phyloP scores from a whole-genome alignment of 371 early-diverging fungal genomes.

The Mucor saturninus region DNA sequence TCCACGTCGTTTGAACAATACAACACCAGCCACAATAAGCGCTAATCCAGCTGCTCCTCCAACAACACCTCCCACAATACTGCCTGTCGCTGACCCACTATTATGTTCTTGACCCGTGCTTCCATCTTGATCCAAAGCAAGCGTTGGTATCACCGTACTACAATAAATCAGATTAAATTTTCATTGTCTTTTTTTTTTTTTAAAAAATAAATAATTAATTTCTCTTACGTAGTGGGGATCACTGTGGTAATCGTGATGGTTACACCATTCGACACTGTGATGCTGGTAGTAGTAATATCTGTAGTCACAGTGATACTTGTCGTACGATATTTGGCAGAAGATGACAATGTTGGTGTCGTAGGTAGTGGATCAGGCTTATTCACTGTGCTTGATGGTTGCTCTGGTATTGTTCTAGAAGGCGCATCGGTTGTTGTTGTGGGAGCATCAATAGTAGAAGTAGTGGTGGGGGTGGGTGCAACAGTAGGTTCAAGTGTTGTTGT shows the following conservation, averaged over 20 bases:
- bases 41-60: constrained; percentile 39
- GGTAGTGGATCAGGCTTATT: not conserved
- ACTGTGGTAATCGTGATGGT: constrained; percentile 35
- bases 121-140: constrained; percentile 21
- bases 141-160: constrained; percentile 39
- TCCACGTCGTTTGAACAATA: constrained; percentile 25
- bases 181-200: not conserved
- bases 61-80: constrained; percentile 35
- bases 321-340: constrained; percentile 18
- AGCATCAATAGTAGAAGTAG: not conserved
- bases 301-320: constrained; percentile 30
- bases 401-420: not conserved
- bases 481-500: not conserved
- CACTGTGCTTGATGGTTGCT: not conserved
- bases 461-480: not conserved
- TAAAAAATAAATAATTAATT: not conserved
- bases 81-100: constrained; percentile 12
- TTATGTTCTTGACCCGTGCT: not conserved
- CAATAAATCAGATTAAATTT: not conserved
- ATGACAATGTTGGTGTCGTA: constrained; percentile 2
- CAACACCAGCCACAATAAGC: constrained; percentile 28
- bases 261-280: constrained; percentile 30
- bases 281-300: constrained; percentile 26
- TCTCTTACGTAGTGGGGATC: constrained; percentile 39
- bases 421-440: not conserved